phyloP scores from a whole-genome alignment of 345 rosid species.

The Garcia nutans region DNA sequence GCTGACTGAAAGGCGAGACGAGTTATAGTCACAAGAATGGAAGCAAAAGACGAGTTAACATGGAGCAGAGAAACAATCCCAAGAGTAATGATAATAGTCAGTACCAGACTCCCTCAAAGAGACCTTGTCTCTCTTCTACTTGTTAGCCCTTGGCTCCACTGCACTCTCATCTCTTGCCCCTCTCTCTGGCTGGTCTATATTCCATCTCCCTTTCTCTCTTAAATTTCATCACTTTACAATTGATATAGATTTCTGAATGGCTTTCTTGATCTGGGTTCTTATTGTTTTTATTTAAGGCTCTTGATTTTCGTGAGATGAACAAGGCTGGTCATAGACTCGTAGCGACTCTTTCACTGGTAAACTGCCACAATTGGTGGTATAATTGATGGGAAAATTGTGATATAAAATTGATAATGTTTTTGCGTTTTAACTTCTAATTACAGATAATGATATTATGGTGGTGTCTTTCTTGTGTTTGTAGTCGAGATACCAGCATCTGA shows the following conservation, averaged over 20 bases:
- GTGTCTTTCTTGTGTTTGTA: slow-evolving; percentile 28
- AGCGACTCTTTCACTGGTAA: slow-evolving; percentile 76
- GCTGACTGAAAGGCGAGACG: too few species aligned
- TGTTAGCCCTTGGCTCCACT: slow-evolving; percentile 65
- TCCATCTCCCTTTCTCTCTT: not conserved
- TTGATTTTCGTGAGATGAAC: slow-evolving; percentile 75
- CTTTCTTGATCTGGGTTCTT: slow-evolving; percentile 22
- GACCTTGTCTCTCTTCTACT: slow-evolving; percentile 73
- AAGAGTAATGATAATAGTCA: slow-evolving; percentile 65
- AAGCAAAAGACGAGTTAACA: slow-evolving; percentile 29
- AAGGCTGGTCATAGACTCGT: slow-evolving; percentile 70
- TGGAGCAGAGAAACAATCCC: slow-evolving; percentile 76
- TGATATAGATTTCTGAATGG: not conserved
- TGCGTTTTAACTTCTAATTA: not conserved
- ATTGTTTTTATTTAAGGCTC: slow-evolving; percentile 41
- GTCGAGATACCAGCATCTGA: slow-evolving; percentile 70
- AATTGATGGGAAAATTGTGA: not conserved
- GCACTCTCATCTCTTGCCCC: slow-evolving; percentile 55
- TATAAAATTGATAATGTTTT: not conserved
- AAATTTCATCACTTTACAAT: not conserved
- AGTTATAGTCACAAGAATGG: too few species aligned
- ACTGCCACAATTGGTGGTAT: not conserved
- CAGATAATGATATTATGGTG: not conserved
- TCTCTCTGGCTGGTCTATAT: slow-evolving; percentile 72
- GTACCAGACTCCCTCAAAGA: slow-evolving; percentile 59